These are phyloP conservation scores for Cladosporium colombiae DNA, from an alignment of 2,329 filamentous ascomycete species.

Conservation along the genomic window DNA sequence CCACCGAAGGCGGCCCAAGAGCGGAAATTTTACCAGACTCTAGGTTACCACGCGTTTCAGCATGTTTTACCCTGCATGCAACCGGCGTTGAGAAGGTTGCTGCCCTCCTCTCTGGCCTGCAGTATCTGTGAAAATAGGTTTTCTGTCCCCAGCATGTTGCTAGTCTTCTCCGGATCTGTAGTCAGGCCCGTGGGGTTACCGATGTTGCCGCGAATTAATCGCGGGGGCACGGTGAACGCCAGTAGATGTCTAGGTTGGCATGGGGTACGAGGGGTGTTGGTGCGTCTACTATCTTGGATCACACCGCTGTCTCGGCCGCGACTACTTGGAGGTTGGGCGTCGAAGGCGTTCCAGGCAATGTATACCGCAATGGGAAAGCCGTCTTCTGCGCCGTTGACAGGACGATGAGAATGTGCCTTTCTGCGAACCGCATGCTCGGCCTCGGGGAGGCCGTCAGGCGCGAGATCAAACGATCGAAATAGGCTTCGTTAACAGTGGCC, in stretches of 20 bases:
- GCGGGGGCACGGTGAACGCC: not conserved
- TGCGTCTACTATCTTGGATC: not conserved
- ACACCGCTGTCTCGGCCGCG: constrained; percentile 3
- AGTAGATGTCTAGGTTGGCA: not conserved
- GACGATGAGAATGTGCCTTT: constrained; percentile 4
- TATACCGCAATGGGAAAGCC: not conserved
- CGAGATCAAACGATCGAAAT: not conserved
- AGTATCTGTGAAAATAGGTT: constrained; percentile 6
- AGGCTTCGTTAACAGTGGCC: not conserved
- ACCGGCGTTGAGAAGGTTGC: not conserved
- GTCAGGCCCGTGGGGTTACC: constrained; percentile 3
- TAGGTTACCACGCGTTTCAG: constrained; percentile 1
- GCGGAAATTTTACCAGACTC: not conserved
- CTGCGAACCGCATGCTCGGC: not conserved
- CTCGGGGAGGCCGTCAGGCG: not conserved
- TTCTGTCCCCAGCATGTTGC: constrained; percentile 14
- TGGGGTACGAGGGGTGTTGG: not conserved
- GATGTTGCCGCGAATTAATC: constrained; percentile 4
- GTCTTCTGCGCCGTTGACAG: not conserved
- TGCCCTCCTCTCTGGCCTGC: not conserved
- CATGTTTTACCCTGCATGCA: not conserved
- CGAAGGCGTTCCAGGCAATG: not conserved
- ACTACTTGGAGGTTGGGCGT: not conserved
- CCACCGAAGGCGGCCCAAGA: not conserved
- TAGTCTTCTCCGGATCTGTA: constrained; percentile 9